These are phyloP conservation scores for Aspergillus fischeri DNA, from an alignment of 2,329 filamentous ascomycete genomes.

Conservation along the genomic window DNA sequence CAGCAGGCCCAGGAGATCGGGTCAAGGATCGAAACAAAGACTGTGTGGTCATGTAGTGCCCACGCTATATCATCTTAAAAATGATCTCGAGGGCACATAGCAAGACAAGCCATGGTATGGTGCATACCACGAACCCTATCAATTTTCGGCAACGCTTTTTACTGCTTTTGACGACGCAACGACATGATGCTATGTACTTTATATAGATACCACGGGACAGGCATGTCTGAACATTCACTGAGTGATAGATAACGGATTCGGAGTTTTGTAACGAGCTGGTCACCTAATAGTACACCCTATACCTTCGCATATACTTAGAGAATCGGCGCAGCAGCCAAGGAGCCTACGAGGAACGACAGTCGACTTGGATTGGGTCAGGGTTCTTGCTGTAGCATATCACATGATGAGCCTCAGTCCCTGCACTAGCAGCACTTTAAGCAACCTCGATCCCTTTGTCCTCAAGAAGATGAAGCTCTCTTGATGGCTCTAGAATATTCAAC, in stretches of 20 bases:
- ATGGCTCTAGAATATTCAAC: neutral
- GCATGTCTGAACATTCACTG: neutral
- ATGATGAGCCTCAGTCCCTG: neutral
- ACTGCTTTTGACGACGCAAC: conserved; percentile 1
- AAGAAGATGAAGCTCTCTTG: neutral
- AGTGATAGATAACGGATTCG: neutral
- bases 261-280: neutral
- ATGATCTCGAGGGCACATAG: neutral
- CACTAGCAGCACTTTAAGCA: neutral
- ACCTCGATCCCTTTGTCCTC: neutral
- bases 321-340: neutral
- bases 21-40: conserved; percentile 37
- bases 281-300: neutral
- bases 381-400: neutral
- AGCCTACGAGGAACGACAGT: neutral
- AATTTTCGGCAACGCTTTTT: neutral
- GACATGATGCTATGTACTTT: conserved; percentile 6
- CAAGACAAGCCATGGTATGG: neutral
- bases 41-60: conserved; percentile 40
- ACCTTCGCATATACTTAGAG: neutral
- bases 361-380: neutral
- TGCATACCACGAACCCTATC: neutral
- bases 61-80: neutral
- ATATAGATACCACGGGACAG: conserved; percentile 3
- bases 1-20: conserved; percentile 15